Conservation (phyloP, 2,329 filamentous ascomycete genomes). For the Fusarium verrucosum region DNA sequence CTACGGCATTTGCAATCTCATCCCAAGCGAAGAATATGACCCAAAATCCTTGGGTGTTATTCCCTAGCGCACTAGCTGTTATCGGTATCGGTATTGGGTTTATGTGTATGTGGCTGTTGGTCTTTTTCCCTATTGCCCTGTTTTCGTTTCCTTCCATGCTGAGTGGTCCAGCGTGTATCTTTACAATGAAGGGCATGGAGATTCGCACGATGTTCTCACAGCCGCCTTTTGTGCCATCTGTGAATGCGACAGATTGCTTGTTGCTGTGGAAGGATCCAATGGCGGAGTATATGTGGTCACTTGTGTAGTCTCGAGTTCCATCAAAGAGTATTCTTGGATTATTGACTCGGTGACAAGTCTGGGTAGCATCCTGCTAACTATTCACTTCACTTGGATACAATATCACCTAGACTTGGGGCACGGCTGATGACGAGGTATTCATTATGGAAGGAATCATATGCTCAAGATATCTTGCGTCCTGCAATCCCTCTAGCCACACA, state of each 20-base stretch:
- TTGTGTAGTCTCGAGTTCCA: constrained; percentile 8
- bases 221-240: background rate
- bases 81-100: rapidly evolving
- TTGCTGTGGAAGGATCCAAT: constrained; percentile 19
- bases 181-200: constrained; percentile 2
- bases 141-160: background rate
- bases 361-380: no score
- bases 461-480: no score
- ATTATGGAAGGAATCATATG: no score
- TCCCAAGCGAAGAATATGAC: no score
- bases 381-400: no score
- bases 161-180: background rate
- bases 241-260: background rate
- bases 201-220: background rate
- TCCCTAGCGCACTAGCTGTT: background rate
- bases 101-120: background rate
- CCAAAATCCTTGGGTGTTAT: background rate
- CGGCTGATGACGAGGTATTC: no score
- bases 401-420: no score
- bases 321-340: no score
- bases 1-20: rapidly evolving
- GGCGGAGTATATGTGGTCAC: constrained; percentile 21
- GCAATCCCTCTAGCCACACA: constrained; percentile 15
- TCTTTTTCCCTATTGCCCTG: background rate
- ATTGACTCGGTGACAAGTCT: no score